A percentile compares a stretch with the other conserved stretches of the same genome.
Evolutionary conservation across 1,284 basidiomycete species (phyloP).

Genomic region (Ganoderma boninense): DNA sequence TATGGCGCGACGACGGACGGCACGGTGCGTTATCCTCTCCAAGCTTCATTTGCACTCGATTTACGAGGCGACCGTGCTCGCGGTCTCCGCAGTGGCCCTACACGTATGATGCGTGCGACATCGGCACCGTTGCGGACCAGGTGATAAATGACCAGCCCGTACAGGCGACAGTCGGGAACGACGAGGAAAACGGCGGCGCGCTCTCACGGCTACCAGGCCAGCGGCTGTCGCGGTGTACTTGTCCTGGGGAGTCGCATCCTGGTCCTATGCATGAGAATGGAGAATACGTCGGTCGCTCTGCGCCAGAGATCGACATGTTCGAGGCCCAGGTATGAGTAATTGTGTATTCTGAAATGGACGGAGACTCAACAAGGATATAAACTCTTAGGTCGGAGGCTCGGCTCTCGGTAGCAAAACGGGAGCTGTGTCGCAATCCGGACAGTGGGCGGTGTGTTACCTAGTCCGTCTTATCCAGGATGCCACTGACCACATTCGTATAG

Average conservation of each 20-base stretch:
- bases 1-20: slow-evolving; percentile 67
- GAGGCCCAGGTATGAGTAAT: slow-evolving; percentile 48
- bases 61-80: too few relatives aligned
- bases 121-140: slow-evolving; percentile 66
- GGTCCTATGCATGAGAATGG: slow-evolving; percentile 69
- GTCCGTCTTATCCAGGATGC: slow-evolving; percentile 36
- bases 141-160: slow-evolving; percentile 46
- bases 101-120: slow-evolving; percentile 60
- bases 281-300: slow-evolving; percentile 40
- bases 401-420: slow-evolving; percentile 30
- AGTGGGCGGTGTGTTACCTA: slow-evolving; percentile 41
- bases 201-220: slow-evolving; percentile 81
- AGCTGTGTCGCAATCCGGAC: slow-evolving; percentile 54
- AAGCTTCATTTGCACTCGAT: too few relatives aligned
- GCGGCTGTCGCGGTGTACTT: slow-evolving; percentile 84
- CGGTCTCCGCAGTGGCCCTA: slow-evolving; percentile 54
- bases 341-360: too few relatives aligned
- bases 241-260: slow-evolving; percentile 81
- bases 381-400: neutral
- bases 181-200: slow-evolving; percentile 39
- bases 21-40: slow-evolving; percentile 39
- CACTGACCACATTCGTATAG: neutral
- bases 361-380: too few relatives aligned
- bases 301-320: slow-evolving; percentile 87
- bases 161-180: slow-evolving; percentile 50